Evolutionary conservation across 2,329 filamentous ascomycete species (phyloP).

Genomic region (Alternaria brassicae): DNA sequence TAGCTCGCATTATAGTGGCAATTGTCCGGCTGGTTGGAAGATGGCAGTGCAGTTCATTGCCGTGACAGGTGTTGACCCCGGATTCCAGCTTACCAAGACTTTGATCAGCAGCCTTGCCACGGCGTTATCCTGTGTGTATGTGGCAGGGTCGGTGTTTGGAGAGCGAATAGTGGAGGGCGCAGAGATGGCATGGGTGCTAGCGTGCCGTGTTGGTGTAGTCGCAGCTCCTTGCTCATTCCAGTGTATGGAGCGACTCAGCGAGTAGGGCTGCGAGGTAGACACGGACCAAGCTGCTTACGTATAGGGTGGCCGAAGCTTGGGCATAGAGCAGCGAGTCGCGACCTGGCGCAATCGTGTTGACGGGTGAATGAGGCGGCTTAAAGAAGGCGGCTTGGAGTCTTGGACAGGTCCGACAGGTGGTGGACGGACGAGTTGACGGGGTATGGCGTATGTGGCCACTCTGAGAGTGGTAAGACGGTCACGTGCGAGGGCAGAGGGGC

Average conservation of each 20-base stretch:
- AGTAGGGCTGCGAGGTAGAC: slow-evolving; percentile 14
- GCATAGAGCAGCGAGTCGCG: slow-evolving; percentile 17
- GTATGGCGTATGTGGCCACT: not conserved
- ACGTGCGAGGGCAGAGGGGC: not conserved
- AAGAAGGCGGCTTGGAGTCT: not conserved
- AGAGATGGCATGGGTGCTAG: not conserved
- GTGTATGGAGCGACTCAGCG: slow-evolving; percentile 9
- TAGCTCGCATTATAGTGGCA: not conserved
- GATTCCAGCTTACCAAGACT: slow-evolving; percentile 27
- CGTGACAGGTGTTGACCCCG: slow-evolving; percentile 18
- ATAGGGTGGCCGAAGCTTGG: slow-evolving; percentile 19
- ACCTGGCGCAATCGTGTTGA: slow-evolving; percentile 26
- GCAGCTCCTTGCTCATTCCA: slow-evolving; percentile 15
- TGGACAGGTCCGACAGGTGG: no score
- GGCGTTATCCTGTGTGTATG: slow-evolving; percentile 11
- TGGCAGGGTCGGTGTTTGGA: not conserved
- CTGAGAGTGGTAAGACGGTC: not conserved
- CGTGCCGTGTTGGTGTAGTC: slow-evolving; percentile 1
- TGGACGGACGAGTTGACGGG: not conserved
- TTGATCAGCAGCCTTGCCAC: slow-evolving; percentile 23
- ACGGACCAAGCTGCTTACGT: slow-evolving; percentile 24
- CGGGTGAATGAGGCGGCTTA: not conserved
- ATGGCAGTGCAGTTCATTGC: slow-evolving; percentile 13
- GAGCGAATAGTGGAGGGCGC: not conserved
- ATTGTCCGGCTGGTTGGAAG: slow-evolving; percentile 14